Conservation (phyloP, 1,284 basidiomycete genomes). For the Xanthoconium separans region DNA sequence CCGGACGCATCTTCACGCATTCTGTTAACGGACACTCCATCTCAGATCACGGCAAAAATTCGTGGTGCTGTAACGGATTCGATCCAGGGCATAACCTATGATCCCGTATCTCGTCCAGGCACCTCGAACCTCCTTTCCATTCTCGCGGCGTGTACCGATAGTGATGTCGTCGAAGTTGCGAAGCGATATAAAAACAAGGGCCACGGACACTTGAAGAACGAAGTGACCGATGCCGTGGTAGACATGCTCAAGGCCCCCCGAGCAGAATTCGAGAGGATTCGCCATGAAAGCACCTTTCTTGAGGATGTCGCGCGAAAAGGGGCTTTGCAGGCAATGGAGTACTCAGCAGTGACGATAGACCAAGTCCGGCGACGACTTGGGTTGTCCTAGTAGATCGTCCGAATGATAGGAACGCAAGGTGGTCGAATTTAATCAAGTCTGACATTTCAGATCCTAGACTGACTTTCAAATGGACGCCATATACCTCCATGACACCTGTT, state of each 20-base stretch:
- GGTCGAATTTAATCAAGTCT: too few relatives aligned
- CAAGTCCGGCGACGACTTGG: neutral
- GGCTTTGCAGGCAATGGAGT: too few relatives aligned
- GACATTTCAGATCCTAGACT: too few relatives aligned
- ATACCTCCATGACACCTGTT: too few relatives aligned
- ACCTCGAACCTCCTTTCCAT: slow-evolving; percentile 83
- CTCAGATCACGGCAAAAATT: slow-evolving; percentile 71
- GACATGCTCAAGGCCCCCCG: slow-evolving; percentile 70
- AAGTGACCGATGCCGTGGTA: slow-evolving; percentile 73
- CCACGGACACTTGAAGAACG: slow-evolving; percentile 71
- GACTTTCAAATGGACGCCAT: too few relatives aligned
- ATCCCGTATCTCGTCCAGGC: slow-evolving; percentile 76
- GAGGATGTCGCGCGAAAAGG: neutral
- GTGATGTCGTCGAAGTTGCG: slow-evolving; percentile 50
- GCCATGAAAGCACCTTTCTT: slow-evolving; percentile 56
- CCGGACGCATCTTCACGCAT: slow-evolving; percentile 80
- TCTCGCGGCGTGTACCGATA: slow-evolving; percentile 64
- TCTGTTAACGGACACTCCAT: slow-evolving; percentile 74
- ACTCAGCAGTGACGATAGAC: too few relatives aligned
- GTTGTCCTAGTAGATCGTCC: neutral
- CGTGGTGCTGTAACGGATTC: slow-evolving; percentile 87
- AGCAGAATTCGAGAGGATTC: slow-evolving; percentile 65
- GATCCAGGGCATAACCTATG: slow-evolving; percentile 68
- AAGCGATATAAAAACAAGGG: slow-evolving; percentile 53
- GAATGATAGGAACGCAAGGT: too few relatives aligned